A percentile compares a stretch with the other conserved stretches of the same genome.
Conservation (phyloP, 345 rosid genomes). For the Lepidium sativum region DNA sequence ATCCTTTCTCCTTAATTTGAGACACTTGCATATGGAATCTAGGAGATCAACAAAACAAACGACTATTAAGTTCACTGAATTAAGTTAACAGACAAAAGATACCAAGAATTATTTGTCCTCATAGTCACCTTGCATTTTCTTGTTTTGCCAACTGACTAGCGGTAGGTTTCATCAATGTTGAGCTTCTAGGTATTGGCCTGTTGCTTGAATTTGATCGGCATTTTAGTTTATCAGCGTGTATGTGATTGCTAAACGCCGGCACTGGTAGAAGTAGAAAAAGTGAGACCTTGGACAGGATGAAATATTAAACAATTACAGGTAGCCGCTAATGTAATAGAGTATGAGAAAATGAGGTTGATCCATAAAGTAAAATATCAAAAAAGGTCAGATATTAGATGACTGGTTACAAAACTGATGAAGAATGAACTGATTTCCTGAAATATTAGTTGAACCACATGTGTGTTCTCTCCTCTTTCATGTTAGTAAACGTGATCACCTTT, state of each 20-base stretch:
- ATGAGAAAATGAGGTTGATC: background rate
- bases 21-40: conserved; percentile 19
- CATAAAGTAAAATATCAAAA: background rate
- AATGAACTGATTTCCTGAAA: background rate
- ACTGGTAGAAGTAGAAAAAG: conserved; percentile 34
- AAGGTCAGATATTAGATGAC: background rate
- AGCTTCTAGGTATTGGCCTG: conserved; percentile 52
- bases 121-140: conserved; percentile 52
- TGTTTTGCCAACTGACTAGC: conserved; percentile 83
- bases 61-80: background rate
- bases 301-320: background rate
- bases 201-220: conserved; percentile 27
- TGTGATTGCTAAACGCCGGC: conserved; percentile 27
- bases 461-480: background rate
- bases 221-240: conserved; percentile 30
- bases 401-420: background rate
- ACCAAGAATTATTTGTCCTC: background rate
- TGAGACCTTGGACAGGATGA: background rate
- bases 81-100: background rate
- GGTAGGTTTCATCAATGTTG: conserved; percentile 95
- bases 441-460: background rate
- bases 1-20: conserved; percentile 37
- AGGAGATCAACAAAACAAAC: conserved; percentile 4
- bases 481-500: conserved; percentile 24
- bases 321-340: background rate